A percentile compares a stretch with the other conserved stretches of the same genome.
Evolutionary conservation across 2,329 filamentous ascomycete species (phyloP).

Genomic region (Fusarium citri): DNA sequence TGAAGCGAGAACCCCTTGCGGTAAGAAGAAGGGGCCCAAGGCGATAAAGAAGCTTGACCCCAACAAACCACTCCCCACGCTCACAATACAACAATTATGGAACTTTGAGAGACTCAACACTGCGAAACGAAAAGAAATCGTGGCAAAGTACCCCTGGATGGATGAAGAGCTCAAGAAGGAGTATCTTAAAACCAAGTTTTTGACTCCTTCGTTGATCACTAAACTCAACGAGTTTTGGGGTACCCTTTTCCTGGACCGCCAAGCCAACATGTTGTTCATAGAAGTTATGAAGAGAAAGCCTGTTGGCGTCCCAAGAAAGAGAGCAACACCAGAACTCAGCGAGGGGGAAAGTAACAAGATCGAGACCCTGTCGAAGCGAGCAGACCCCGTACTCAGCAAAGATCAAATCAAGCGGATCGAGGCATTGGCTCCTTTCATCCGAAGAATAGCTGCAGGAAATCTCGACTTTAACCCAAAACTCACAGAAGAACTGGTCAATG

Average conservation of each 20-base stretch:
- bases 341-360: not conserved
- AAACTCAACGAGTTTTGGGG: slow-evolving; percentile 20
- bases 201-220: slow-evolving; percentile 3
- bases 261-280: not conserved
- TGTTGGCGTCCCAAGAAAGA: not conserved
- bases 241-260: not conserved
- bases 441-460: not conserved
- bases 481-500: not conserved
- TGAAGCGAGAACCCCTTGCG: not conserved
- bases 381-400: not conserved
- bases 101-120: slow-evolving; percentile 7
- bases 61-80: slow-evolving; percentile 6
- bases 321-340: not conserved
- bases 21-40: not conserved
- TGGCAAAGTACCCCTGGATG: not conserved
- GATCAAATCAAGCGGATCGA: not conserved
- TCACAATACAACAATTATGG: slow-evolving; percentile 3
- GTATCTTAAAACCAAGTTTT: not conserved
- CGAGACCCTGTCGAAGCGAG: not conserved
- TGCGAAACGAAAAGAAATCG: not conserved
- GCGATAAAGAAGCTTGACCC: not conserved
- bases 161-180: slow-evolving; percentile 4
- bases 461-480: not conserved
- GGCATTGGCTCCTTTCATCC: not conserved
- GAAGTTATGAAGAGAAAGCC: not conserved